Conservation (phyloP, 805 yeast genomes). For the Yamadazyma paraphyllophila region DNA sequence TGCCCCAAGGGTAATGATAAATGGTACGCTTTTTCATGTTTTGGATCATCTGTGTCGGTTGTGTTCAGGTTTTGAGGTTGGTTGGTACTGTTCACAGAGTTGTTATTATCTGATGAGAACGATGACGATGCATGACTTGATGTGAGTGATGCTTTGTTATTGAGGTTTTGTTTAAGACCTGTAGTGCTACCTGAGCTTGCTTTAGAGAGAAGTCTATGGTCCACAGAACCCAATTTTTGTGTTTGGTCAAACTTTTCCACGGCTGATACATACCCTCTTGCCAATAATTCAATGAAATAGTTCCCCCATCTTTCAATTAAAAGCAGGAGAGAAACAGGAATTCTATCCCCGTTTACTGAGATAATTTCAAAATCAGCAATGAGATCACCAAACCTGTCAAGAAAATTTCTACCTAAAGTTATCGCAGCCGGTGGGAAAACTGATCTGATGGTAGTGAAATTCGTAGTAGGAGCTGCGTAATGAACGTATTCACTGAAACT, state of each 20-base stretch:
- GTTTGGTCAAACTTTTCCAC: slow-evolving; percentile 38
- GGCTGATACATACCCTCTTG: slow-evolving; percentile 64
- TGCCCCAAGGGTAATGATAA: slow-evolving; percentile 20
- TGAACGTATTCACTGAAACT: slow-evolving; percentile 70
- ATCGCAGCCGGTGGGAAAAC: slow-evolving; percentile 77
- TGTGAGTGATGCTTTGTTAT: slow-evolving; percentile 5
- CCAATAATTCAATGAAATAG: slow-evolving; percentile 58
- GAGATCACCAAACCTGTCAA: slow-evolving; percentile 61
- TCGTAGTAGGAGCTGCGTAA: slow-evolving; percentile 70
- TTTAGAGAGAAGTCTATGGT: slow-evolving; percentile 1
- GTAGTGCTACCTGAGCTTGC: slow-evolving; percentile 1
- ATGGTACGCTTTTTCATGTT: slow-evolving; percentile 16
- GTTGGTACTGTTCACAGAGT: neutral
- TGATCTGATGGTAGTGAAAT: slow-evolving; percentile 62
- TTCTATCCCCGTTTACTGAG: slow-evolving; percentile 66
- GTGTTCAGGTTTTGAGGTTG: neutral
- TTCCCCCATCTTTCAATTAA: slow-evolving; percentile 77
- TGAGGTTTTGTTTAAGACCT: neutral
- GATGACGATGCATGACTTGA: slow-evolving; percentile 7
- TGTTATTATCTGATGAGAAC: slow-evolving; percentile 1
- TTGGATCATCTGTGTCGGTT: slow-evolving; percentile 7
- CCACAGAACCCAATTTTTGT: slow-evolving; percentile 13
- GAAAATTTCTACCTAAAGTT: slow-evolving; percentile 71
- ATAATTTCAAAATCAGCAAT: slow-evolving; percentile 72
- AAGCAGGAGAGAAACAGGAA: slow-evolving; percentile 58